These are phyloP conservation scores for Cordyceps tenuipes DNA, from an alignment of 2,329 filamentous ascomycete species.

Conservation along the genomic window DNA sequence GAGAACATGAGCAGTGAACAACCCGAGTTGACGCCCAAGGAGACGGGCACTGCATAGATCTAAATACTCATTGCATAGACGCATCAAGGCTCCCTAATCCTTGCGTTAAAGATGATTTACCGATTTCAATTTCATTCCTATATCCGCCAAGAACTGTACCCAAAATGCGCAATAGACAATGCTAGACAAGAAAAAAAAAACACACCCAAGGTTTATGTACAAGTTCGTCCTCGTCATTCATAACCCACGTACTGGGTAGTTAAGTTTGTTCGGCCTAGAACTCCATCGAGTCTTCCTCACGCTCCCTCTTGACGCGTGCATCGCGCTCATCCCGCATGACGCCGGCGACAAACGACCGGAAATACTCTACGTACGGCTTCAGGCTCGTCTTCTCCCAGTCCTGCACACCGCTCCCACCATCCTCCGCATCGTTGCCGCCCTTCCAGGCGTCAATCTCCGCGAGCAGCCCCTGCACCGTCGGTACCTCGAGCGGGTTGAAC, in stretches of 20 bases:
- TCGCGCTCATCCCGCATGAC: slow-evolving; percentile 70
- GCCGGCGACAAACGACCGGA: slow-evolving; percentile 69
- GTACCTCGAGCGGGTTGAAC: slow-evolving; percentile 84
- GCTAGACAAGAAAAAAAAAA: background rate
- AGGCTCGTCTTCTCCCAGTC: slow-evolving; percentile 98
- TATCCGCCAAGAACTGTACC: background rate
- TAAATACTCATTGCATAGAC: slow-evolving; percentile 12
- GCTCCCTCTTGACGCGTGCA: slow-evolving; percentile 45
- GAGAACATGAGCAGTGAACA: slow-evolving; percentile 8
- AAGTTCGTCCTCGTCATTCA: slow-evolving; percentile 4
- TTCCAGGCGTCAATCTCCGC: slow-evolving; percentile 81
- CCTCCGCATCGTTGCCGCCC: slow-evolving; percentile 33
- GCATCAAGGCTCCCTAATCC: background rate
- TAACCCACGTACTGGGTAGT: no score
- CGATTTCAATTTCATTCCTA: background rate
- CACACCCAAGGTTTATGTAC: slow-evolving; percentile 12
- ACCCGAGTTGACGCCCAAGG: slow-evolving; percentile 23
- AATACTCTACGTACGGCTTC: slow-evolving; percentile 86
- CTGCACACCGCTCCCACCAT: slow-evolving; percentile 36
- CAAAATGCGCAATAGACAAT: slow-evolving; percentile 2
- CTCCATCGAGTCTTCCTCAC: slow-evolving; percentile 44
- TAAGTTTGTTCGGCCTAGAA: slow-evolving; percentile 31
- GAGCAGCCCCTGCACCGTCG: slow-evolving; percentile 75
- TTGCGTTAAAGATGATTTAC: background rate
- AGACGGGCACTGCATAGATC: slow-evolving; percentile 11